These are phyloP conservation scores for Cyphellophora attinorum DNA, from an alignment of 2,329 filamentous ascomycete genomes.

Conservation along the genomic window DNA sequence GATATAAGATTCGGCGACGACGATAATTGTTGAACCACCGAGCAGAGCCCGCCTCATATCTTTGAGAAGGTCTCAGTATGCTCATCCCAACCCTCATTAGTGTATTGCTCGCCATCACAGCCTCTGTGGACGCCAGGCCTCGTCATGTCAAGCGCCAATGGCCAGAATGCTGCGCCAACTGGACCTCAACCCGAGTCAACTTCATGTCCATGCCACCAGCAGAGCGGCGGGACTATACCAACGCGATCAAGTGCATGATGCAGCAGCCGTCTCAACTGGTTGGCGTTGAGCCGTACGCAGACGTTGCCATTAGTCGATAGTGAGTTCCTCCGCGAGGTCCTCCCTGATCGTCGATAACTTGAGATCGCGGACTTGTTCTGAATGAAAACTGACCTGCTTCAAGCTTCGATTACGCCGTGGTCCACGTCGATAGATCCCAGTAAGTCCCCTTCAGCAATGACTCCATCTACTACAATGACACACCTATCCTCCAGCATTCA, in stretches of 20 bases:
- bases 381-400: conserved; percentile 24
- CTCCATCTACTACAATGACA: no score
- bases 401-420: conserved; percentile 31
- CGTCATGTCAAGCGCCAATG: neutral
- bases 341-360: no score
- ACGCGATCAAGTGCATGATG: conserved; percentile 29
- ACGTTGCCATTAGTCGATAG: no score
- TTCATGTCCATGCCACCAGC: conserved; percentile 15
- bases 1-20: neutral
- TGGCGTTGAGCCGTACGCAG: no score
- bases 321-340: no score
- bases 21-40: neutral
- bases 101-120: neutral
- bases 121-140: neutral
- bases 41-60: neutral
- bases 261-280: conserved; percentile 22
- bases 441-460: no score
- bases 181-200: conserved; percentile 13
- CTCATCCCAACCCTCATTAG: neutral
- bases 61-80: neutral
- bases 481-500: no score
- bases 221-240: conserved; percentile 24
- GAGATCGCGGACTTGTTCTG: no score
- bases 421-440: conserved; percentile 28
- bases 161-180: conserved; percentile 1